phyloP scores from a whole-genome alignment of 164 flowering plant species.

The Aristolochia fimbriata region DNA sequence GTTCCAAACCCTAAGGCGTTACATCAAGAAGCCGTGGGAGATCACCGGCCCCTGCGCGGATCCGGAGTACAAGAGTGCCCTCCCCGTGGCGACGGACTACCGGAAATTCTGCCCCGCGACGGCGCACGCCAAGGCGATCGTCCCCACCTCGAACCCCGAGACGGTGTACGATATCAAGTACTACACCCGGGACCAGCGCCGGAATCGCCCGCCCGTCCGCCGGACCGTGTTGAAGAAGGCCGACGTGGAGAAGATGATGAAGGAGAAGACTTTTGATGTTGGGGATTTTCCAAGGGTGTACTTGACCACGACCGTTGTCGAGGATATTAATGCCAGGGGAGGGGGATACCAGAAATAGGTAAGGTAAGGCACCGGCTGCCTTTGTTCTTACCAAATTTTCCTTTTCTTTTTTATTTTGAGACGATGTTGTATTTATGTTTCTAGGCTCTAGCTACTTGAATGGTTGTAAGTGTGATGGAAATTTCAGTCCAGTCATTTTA shows the following conservation, averaged over 20 bases:
- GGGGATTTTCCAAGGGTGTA: constrained; percentile 56
- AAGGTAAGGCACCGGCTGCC: constrained; percentile 10
- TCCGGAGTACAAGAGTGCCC: constrained; percentile 65
- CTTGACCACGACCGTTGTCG: constrained; percentile 39
- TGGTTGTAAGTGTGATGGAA: too few species aligned
- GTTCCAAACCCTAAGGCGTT: constrained; percentile 48
- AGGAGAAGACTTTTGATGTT: constrained; percentile 44
- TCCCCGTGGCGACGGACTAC: constrained; percentile 62
- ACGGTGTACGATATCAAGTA: constrained; percentile 84
- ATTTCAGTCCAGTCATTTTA: too few species aligned
- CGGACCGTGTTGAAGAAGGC: constrained; percentile 52
- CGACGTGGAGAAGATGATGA: constrained; percentile 58
- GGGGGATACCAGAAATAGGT: constrained; percentile 71
- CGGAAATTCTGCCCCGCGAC: constrained; percentile 68
- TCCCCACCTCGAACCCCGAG: constrained; percentile 67
- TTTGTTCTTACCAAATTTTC: too few species aligned
- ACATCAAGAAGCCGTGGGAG: constrained; percentile 84
- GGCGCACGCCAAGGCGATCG: constrained; percentile 17
- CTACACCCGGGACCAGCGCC: constrained; percentile 64
- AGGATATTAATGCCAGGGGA: constrained; percentile 54
- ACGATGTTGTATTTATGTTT: too few species aligned
- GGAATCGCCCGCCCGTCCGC: constrained; percentile 67
- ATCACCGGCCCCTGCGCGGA: constrained; percentile 70
- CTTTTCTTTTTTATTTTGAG: too few species aligned
- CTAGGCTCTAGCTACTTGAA: too few species aligned